phyloP scores from a whole-genome alignment of 306 rosid genomes.

The Benincasa hispida region DNA sequence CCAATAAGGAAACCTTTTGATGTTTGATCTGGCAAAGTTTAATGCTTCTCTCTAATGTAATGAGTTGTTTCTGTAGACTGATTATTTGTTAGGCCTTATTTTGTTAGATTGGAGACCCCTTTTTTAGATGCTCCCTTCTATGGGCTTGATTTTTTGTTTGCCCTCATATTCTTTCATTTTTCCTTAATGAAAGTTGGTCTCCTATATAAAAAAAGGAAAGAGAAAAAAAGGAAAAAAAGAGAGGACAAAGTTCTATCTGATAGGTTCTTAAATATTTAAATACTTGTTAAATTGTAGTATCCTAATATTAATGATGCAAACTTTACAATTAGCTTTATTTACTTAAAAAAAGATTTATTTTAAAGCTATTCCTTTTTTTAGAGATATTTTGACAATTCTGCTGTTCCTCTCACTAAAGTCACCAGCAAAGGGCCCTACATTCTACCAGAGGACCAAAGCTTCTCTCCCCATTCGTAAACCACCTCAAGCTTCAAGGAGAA shows the following conservation, averaged over 20 bases:
- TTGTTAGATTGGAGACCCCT: no score
- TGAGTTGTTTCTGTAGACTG: no score
- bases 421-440: background rate
- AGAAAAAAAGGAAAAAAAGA: no score
- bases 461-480: background rate
- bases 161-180: no score
- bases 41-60: no score
- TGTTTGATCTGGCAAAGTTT: no score
- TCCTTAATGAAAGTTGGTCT: no score
- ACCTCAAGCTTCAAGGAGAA: background rate
- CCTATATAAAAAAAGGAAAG: no score
- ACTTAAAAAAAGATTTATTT: background rate
- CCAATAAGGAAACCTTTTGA: no score
- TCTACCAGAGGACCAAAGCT: background rate
- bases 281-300: background rate
- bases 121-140: no score
- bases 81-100: no score
- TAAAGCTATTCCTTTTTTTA: background rate
- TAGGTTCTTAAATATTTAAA: background rate
- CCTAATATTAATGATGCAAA: background rate
- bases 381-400: background rate
- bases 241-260: background rate
- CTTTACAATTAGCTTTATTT: background rate
- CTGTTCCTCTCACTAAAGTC: background rate
- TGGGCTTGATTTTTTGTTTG: no score